These are phyloP conservation scores for Eimeria falciformis DNA, from an alignment of 169 alveolate genomes.

Conservation along the genomic window DNA sequence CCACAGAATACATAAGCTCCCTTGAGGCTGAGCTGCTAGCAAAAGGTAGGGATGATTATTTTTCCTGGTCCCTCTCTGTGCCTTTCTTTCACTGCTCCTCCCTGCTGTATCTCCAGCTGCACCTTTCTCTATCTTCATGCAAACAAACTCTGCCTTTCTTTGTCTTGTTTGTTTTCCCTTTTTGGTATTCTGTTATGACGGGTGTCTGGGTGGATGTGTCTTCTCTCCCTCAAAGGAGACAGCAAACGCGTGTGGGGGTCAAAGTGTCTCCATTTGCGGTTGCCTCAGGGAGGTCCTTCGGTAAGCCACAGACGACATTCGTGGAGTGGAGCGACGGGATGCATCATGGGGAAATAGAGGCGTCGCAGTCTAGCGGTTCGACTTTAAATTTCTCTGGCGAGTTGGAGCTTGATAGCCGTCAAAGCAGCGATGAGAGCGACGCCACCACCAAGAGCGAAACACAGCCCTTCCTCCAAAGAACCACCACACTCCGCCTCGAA, in stretches of 20 bases:
- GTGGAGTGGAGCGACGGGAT: conserved; percentile 18
- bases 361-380: conserved; percentile 8
- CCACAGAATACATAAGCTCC: conserved; percentile 36
- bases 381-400: neutral
- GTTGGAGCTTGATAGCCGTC: neutral
- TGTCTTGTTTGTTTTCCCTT: neutral
- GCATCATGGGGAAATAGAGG: neutral
- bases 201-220: neutral
- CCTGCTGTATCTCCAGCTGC: neutral
- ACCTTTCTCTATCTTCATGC: neutral
- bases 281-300: neutral
- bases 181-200: neutral
- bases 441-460: neutral
- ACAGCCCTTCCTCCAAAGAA: conserved; percentile 11
- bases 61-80: neutral
- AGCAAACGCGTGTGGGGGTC: too few species aligned
- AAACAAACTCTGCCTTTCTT: neutral
- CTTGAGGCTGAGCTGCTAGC: conserved; percentile 16
- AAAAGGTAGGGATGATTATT: neutral
- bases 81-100: neutral
- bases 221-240: neutral
- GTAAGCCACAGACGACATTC: neutral
- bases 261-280: too few species aligned
- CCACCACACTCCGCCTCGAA: conserved; percentile 39
- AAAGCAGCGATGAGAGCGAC: neutral